phyloP scores from a whole-genome alignment of 257 asterid species.

The Solanum pinnatisectum region DNA sequence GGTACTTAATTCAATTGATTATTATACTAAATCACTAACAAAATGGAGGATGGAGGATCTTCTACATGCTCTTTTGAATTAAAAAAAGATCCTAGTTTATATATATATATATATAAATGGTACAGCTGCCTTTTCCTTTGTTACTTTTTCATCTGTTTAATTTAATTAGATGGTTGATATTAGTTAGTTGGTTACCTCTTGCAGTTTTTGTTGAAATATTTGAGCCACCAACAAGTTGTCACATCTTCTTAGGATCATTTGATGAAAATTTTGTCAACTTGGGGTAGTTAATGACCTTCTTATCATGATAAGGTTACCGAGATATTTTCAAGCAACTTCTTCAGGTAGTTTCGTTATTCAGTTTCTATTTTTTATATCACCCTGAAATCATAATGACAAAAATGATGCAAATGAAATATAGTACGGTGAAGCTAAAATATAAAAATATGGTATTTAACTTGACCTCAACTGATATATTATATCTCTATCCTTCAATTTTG shows the following conservation, averaged over 20 bases:
- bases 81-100: not conserved
- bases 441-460: no score
- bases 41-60: not conserved
- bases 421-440: not conserved
- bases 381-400: not conserved
- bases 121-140: not conserved
- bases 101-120: not conserved
- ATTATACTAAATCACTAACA: not conserved
- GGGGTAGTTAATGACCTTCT: not conserved
- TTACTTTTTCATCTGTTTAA: not conserved
- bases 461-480: no score
- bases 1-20: not conserved
- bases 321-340: not conserved
- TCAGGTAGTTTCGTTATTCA: not conserved
- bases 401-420: not conserved
- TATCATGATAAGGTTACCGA: not conserved
- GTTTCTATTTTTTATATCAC: not conserved
- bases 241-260: not conserved
- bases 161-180: not conserved
- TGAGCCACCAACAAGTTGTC: not conserved
- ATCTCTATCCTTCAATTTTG: not conserved
- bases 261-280: not conserved
- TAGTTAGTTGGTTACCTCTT: not conserved
- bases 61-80: not conserved
- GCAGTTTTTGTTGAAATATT: not conserved